phyloP scores from a whole-genome alignment of 805 yeast species.

The Candida succiphila region DNA sequence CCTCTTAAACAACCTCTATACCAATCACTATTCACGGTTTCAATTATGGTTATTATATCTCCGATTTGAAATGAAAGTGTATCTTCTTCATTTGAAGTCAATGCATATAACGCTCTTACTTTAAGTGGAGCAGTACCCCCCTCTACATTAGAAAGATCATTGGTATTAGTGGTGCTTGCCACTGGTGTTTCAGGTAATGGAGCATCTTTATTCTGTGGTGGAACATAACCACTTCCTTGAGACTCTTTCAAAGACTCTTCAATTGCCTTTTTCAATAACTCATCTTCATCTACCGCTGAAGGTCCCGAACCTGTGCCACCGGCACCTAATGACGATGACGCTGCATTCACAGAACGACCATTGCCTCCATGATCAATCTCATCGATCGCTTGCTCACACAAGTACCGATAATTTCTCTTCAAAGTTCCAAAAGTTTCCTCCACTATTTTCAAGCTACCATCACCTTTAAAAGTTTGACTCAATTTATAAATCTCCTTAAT shows the following conservation, averaged over 20 bases:
- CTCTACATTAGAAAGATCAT: too few relatives aligned
- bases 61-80: slow-evolving; percentile 83
- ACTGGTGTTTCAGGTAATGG: not conserved
- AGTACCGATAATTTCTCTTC: slow-evolving; percentile 28
- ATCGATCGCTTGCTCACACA: slow-evolving; percentile 19
- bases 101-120: slow-evolving; percentile 81
- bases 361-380: slow-evolving; percentile 17
- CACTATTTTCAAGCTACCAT: slow-evolving; percentile 70
- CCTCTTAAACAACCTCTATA: slow-evolving; percentile 86
- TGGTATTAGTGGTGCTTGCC: slow-evolving; percentile 5
- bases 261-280: slow-evolving; percentile 67
- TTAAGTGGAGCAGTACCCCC: slow-evolving; percentile 15
- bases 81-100: slow-evolving; percentile 70
- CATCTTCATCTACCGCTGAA: slow-evolving; percentile 45
- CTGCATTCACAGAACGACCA: not conserved
- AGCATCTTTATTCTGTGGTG: not conserved
- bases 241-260: slow-evolving; percentile 63
- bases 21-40: slow-evolving; percentile 89
- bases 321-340: not conserved
- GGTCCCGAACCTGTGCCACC: slow-evolving; percentile 1
- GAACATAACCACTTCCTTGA: slow-evolving; percentile 17
- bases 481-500: slow-evolving; percentile 64
- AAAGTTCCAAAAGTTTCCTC: slow-evolving; percentile 47
- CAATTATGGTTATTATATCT: slow-evolving; percentile 80
- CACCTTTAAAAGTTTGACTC: slow-evolving; percentile 51